Evolutionary conservation across 768 basidiomycete species (phyloP).

Genomic region (Mrakia hoshinonis): DNA sequence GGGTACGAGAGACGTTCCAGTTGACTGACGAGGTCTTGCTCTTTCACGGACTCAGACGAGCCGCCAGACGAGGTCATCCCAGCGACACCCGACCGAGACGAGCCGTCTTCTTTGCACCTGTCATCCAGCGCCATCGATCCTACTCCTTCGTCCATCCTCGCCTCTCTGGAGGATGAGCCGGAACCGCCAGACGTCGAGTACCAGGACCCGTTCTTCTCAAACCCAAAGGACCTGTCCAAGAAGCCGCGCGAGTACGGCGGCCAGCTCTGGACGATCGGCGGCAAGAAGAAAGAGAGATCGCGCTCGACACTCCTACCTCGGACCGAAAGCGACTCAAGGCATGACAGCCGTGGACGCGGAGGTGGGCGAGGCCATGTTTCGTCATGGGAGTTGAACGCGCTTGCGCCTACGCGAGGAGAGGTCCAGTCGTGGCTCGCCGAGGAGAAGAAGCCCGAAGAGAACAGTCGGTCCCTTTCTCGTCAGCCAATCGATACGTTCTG

Average conservation of each 20-base stretch:
- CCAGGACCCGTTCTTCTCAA: constrained; percentile 70
- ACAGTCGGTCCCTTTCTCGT: constrained; percentile 16
- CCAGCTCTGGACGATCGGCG: constrained; percentile 60
- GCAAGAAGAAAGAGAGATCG: constrained; percentile 64
- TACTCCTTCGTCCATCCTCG: not conserved
- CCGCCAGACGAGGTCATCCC: no score
- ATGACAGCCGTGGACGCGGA: no score
- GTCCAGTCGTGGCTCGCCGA: constrained; percentile 51
- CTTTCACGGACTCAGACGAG: no score
- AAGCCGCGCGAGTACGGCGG: constrained; percentile 71
- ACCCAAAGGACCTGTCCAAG: constrained; percentile 58
- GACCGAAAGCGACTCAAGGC: no score
- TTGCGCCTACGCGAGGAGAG: constrained; percentile 56
- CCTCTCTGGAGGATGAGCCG: not conserved
- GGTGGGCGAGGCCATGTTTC: not conserved
- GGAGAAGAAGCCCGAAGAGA: constrained; percentile 35
- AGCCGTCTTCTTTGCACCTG: no score
- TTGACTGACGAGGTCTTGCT: not conserved
- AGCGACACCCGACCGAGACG: no score
- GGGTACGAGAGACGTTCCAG: not conserved
- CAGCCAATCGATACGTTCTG: no score
- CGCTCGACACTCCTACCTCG: no score
- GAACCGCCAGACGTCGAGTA: not conserved
- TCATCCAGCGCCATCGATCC: not conserved
- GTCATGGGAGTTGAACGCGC: not conserved